Evolutionary conservation across 2,329 filamentous ascomycete species (phyloP).

Genomic region (Talaromyces sp.): DNA sequence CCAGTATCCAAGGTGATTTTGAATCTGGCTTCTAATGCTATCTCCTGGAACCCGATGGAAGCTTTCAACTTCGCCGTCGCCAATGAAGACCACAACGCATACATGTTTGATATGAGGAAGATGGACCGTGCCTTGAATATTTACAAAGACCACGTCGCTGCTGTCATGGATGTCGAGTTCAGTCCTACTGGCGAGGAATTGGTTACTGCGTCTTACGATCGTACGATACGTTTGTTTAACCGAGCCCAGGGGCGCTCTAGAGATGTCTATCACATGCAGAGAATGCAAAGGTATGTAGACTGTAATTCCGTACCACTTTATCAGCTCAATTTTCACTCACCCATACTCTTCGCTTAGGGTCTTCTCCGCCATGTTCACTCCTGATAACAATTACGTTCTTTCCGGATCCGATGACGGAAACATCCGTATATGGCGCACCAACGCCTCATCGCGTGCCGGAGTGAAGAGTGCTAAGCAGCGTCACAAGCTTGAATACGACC

Average conservation of each 20-base stretch:
- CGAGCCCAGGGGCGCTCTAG: conserved; percentile 74
- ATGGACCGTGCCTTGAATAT: conserved; percentile 84
- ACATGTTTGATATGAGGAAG: conserved; percentile 91
- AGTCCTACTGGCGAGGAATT: conserved; percentile 91
- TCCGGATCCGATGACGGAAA: conserved; percentile 94
- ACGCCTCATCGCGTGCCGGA: conserved; percentile 75
- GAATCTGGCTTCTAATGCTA: conserved; percentile 73
- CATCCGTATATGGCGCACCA: conserved; percentile 78
- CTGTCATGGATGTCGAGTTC: conserved; percentile 96
- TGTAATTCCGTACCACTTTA: neutral
- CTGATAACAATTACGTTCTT: conserved; percentile 83
- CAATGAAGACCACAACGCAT: conserved; percentile 89
- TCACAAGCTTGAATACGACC: conserved; percentile 86
- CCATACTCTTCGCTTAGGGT: conserved; percentile 48
- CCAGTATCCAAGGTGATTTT: conserved; percentile 77
- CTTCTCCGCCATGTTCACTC: conserved; percentile 76
- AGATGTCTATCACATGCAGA: conserved; percentile 95
- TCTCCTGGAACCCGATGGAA: conserved; percentile 95
- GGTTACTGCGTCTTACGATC: conserved; percentile 81
- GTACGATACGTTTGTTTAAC: conserved; percentile 81
- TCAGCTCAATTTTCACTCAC: conserved; percentile 4
- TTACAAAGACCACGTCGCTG: conserved; percentile 80
- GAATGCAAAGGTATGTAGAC: conserved; percentile 66
- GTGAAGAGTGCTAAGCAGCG: conserved; percentile 80
- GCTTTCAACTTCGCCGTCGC: conserved; percentile 91